phyloP scores from a whole-genome alignment of 2,329 filamentous ascomycete genomes.

The Trichoderma atrobrunneum region DNA sequence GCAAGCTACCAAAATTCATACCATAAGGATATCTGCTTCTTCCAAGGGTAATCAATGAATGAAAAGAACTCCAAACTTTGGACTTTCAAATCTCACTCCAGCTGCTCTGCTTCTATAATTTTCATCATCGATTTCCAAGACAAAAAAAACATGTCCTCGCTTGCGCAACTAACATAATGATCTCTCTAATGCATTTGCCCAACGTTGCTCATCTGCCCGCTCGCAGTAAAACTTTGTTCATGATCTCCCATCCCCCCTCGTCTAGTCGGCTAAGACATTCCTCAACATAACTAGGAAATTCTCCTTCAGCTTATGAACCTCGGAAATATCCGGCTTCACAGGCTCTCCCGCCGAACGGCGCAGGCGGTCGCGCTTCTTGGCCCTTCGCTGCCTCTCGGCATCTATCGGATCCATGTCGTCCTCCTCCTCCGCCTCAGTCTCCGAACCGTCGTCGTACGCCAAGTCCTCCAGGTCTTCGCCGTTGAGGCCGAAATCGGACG shows the following conservation, averaged over 20 bases:
- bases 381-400: constrained; percentile 75
- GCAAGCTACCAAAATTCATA: background rate
- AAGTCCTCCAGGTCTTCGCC: constrained; percentile 84
- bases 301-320: constrained; percentile 76
- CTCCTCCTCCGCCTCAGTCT: constrained; percentile 67
- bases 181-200: background rate
- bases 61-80: background rate
- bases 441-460: constrained; percentile 68
- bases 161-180: background rate
- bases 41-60: background rate
- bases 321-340: constrained; percentile 71
- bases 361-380: constrained; percentile 75
- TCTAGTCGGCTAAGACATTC: constrained; percentile 71
- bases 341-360: constrained; percentile 80
- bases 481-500: constrained; percentile 86
- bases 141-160: background rate
- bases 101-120: background rate
- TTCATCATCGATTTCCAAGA: background rate
- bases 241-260: background rate
- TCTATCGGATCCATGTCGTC: constrained; percentile 85
- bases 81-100: background rate
- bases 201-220: background rate
- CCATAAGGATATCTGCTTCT: background rate
- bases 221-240: background rate
- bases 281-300: constrained; percentile 81